Conservation (phyloP, 2,329 filamentous ascomycete genomes). For the Colletotrichum gloeosporioides region DNA sequence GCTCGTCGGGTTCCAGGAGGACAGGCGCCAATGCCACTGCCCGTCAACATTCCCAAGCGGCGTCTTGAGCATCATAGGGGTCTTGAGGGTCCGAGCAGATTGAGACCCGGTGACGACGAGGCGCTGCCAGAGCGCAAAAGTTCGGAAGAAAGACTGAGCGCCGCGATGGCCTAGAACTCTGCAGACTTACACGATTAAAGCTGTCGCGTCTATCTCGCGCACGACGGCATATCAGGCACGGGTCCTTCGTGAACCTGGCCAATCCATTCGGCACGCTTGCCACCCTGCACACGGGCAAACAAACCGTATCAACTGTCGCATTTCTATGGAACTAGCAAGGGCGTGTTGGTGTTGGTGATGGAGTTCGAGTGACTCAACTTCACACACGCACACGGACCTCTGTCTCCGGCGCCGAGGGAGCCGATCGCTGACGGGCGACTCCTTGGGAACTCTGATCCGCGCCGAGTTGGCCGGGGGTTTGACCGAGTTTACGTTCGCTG, state of each 20-base stretch:
- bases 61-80: neutral
- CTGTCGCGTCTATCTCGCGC: neutral
- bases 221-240: neutral
- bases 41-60: neutral
- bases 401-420: slow-evolving; percentile 2
- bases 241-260: neutral
- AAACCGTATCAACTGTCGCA: neutral
- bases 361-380: neutral
- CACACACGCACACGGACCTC: neutral
- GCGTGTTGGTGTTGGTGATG: neutral
- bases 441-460: neutral
- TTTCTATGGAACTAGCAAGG: neutral
- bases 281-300: slow-evolving; percentile 1
- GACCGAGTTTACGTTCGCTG: neutral
- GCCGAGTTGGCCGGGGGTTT: neutral
- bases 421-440: neutral
- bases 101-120: slow-evolving; percentile 13
- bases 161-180: slow-evolving; percentile 5
- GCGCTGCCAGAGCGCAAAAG: slow-evolving; percentile 4
- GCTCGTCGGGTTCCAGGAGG: neutral
- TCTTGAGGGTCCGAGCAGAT: neutral
- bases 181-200: neutral
- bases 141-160: neutral
- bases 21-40: neutral
- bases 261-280: neutral